Conservation (phyloP, 345 rosid species). For the Populus deltoides region DNA sequence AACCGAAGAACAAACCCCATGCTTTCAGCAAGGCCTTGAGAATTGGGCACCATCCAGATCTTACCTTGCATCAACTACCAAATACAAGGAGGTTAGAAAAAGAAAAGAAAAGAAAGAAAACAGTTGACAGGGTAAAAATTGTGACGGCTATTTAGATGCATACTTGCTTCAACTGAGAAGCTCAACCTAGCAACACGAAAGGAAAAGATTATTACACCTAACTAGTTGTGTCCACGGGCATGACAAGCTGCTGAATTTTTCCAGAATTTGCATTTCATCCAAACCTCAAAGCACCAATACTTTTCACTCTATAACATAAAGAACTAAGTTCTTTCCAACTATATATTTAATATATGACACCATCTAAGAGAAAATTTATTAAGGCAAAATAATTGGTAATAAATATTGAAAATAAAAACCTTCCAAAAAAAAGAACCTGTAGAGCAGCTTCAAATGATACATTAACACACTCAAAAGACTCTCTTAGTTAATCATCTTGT, state of each 20-base stretch:
- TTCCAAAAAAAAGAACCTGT: background rate
- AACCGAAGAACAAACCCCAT: constrained; percentile 74
- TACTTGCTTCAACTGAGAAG: background rate
- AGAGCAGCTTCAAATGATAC: background rate
- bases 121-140: background rate
- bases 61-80: constrained; percentile 84
- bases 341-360: too few species aligned
- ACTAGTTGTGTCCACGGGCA: background rate
- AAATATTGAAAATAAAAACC: background rate
- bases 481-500: background rate
- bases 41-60: constrained; percentile 61
- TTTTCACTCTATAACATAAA: background rate
- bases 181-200: background rate
- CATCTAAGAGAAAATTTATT: background rate
- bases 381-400: background rate
- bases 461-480: background rate
- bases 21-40: constrained; percentile 58
- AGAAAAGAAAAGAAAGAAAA: background rate
- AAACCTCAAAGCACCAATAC: background rate
- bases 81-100: background rate
- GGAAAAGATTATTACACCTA: background rate
- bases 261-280: background rate
- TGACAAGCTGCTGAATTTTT: background rate
- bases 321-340: background rate
- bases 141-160: background rate